Base-by-base conservation (phyloP, 495 filamentous ascomycete genomes). In the Aspergillus sparsus region DNA sequence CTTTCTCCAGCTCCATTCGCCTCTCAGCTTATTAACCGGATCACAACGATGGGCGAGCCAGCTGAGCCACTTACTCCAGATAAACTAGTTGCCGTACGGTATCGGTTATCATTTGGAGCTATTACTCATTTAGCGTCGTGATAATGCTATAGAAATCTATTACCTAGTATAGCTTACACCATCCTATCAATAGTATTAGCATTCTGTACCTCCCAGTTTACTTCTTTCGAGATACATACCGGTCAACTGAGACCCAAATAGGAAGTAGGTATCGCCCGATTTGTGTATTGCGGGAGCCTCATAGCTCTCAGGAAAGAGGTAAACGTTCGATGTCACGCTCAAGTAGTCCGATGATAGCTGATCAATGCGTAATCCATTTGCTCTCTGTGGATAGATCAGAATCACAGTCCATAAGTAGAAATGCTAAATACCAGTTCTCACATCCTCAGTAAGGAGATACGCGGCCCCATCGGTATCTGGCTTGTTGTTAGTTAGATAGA, bases 391-490 rank as follows among this genome's bases (percentile, higher is more conserved):
- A 57, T 50, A 56, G 36, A 35, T 7, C 15, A 34, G 6, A 3
- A 31, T 37, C 27, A 27, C 21, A 3, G 21, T 27, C 21, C 21
- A 27, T 27, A 3, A 3, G 21, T 27, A 27, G 1, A 27, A 27
- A 27, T 45, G 0, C 12, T 13, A 0, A 12, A 7, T 9, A 15
- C 32, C 10, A 16, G 0, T 10, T 58, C 62, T 52, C 57, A 82
- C 83, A 63, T 89, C 87, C 68, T 89, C 87, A 0, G 81, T 82
- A 12, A 89, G 58, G 35, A 89, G 68, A 68, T 89, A 89, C 0
- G 66, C 85, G 8, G 74, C 77, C 0, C 85, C 87, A 61, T 89
- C 85, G 51, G 33, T 54, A 54, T 54, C 51, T 54, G 12, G 9
- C 6, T 41, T 2, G 3, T 15, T 27, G 21, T 74, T n/a, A 41